A percentile compares a stretch with the other conserved stretches of the same genome.
phyloP scores from a whole-genome alignment of 306 rosid genomes.

The Cotoneaster glaucophyllus region DNA sequence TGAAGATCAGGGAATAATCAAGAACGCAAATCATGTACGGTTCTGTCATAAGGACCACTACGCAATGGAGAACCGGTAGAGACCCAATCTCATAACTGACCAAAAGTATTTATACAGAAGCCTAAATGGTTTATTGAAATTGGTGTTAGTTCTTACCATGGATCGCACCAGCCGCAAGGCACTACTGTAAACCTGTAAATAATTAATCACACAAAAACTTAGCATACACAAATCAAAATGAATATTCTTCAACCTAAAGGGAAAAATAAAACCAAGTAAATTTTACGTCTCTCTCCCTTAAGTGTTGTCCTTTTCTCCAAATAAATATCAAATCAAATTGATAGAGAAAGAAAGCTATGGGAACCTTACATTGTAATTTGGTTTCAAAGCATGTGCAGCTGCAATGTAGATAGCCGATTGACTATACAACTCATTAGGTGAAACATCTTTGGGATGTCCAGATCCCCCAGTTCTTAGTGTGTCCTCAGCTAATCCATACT shows the following conservation, averaged over 20 bases:
- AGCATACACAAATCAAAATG: constrained; percentile 4
- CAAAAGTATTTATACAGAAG: neutral
- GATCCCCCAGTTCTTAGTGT: constrained; percentile 88
- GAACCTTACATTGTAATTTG: constrained; percentile 74
- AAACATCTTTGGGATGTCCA: constrained; percentile 56
- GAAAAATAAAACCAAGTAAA: neutral
- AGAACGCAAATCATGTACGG: neutral
- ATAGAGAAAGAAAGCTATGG: constrained; percentile 9
- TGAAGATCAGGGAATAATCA: neutral
- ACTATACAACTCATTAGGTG: constrained; percentile 91
- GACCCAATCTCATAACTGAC: neutral
- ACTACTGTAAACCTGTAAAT: constrained; percentile 84
- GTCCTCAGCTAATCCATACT: constrained; percentile 99
- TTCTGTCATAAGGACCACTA: neutral
- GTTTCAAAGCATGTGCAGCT: constrained; percentile 97
- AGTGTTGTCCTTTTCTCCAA: neutral
- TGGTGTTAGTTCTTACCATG: constrained; percentile 56
- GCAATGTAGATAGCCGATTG: constrained; percentile 99
- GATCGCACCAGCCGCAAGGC: constrained; percentile 97
- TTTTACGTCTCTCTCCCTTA: neutral
- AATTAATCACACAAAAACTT: constrained; percentile 4
- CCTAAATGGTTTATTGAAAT: neutral
- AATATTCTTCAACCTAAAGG: neutral
- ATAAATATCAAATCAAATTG: neutral
- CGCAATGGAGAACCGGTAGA: neutral